Evolutionary conservation across 169 alveolate species (phyloP).

Genomic region (Babesia bovis): DNA sequence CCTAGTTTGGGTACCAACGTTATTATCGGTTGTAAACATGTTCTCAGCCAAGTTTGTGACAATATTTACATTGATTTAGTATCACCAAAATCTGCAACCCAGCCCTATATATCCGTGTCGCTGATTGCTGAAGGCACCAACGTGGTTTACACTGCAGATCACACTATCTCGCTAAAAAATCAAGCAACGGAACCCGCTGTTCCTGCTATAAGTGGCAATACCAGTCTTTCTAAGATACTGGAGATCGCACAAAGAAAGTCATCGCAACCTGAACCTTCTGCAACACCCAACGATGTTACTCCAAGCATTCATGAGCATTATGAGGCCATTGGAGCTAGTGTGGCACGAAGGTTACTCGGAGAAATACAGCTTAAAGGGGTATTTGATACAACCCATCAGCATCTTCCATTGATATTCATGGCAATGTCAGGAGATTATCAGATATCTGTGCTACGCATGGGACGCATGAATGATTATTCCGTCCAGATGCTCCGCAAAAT

Average conservation of each 20-base stretch:
- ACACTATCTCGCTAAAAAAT: slow-evolving; percentile 13
- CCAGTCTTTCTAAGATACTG: slow-evolving; percentile 41
- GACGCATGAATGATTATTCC: slow-evolving; percentile 41
- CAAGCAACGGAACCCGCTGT: neutral
- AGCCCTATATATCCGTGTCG: slow-evolving; percentile 47
- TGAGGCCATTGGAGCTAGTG: slow-evolving; percentile 46
- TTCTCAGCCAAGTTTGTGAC: slow-evolving; percentile 53
- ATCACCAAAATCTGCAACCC: slow-evolving; percentile 44
- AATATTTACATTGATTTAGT: slow-evolving; percentile 51
- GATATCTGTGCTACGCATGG: slow-evolving; percentile 38
- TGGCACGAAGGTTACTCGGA: slow-evolving; percentile 41
- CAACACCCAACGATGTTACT: neutral
- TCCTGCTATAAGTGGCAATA: slow-evolving; percentile 26
- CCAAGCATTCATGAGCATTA: slow-evolving; percentile 24
- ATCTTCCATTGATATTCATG: slow-evolving; percentile 53
- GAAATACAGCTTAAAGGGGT: slow-evolving; percentile 53
- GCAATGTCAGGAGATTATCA: slow-evolving; percentile 66
- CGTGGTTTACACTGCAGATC: slow-evolving; percentile 45
- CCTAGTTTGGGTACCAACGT: slow-evolving; percentile 60
- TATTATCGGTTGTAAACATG: slow-evolving; percentile 41
- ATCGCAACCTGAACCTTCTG: neutral
- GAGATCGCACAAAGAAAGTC: slow-evolving; percentile 28
- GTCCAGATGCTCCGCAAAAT: slow-evolving; percentile 31
- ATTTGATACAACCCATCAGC: slow-evolving; percentile 67
- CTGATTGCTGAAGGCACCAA: slow-evolving; percentile 58